A percentile compares a stretch with the other conserved stretches of the same genome.
Conservation (phyloP, 306 rosid genomes). For the Amphicarpaea edgeworthii region DNA sequence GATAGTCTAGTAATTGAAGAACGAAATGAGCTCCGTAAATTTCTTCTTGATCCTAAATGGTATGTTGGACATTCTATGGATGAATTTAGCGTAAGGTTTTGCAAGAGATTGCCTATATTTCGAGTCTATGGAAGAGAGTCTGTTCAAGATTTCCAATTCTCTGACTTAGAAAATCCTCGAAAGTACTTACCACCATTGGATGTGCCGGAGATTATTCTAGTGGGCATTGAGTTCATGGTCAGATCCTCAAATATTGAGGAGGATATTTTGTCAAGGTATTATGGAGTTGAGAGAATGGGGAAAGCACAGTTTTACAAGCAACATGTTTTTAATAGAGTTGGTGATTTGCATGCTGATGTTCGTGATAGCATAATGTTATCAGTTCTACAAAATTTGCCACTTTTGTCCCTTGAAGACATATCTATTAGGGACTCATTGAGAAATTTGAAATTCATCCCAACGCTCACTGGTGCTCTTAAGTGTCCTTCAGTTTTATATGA, state of each 20-base stretch:
- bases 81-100: slow-evolving; percentile 61
- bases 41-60: slow-evolving; percentile 95
- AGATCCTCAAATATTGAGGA: slow-evolving; percentile 68
- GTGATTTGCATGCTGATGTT: slow-evolving; percentile 78
- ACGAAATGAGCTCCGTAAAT: slow-evolving; percentile 74
- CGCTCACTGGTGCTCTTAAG: slow-evolving; percentile 67
- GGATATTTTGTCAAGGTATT: slow-evolving; percentile 78
- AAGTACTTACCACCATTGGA: slow-evolving; percentile 86
- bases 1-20: slow-evolving; percentile 70
- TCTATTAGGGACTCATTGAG: slow-evolving; percentile 75
- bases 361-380: slow-evolving; percentile 86
- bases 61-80: slow-evolving; percentile 73
- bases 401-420: slow-evolving; percentile 76
- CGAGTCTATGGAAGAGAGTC: slow-evolving; percentile 70
- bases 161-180: slow-evolving; percentile 76
- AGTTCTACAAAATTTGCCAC: slow-evolving; percentile 79
- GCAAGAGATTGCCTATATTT: slow-evolving; percentile 83
- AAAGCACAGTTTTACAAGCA: slow-evolving; percentile 75
- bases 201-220: slow-evolving; percentile 77
- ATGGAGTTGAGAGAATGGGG: slow-evolving; percentile 89
- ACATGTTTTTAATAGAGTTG: slow-evolving; percentile 69
- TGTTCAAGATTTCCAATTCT: slow-evolving; percentile 63
- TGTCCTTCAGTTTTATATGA: slow-evolving; percentile 83
- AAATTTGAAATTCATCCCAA: slow-evolving; percentile 79
- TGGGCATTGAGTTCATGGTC: slow-evolving; percentile 78